Base-by-base conservation (phyloP, 805 yeast species). In the Candida germanica region DNA sequence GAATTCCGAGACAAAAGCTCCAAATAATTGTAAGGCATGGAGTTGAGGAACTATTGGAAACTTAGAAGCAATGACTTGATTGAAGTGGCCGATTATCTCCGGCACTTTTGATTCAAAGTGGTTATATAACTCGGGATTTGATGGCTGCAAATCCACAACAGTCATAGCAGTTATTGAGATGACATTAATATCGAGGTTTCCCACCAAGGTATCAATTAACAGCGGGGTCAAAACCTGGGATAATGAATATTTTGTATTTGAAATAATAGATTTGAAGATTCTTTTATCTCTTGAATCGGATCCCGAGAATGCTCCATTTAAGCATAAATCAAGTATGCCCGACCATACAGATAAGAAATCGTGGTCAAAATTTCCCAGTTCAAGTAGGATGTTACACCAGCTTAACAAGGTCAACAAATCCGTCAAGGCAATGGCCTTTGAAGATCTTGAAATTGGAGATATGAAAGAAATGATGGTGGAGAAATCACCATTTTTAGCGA, bases 321-420 rank as follows among this genome's bases (percentile, higher is more conserved):
- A 35, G 14, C 40, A 31, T 17, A n/a, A 21, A 4, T 16, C 36
- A 21, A 36, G 27, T 21, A 36, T n/a, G 7, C 21, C 17, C 14
- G 12, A 16, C 34, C 33, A 31, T 3, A 22, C 15, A 12, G 20
- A 10, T 3, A 23, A 11, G 26, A 36, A 31, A 22, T 29, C 20
- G 11, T 19, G 11, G 23, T 29, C 16, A 7, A 3, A 12, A 2
- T 27, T 12, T 16, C 31, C 24, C n/a, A 17, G 11, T 27, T 31
- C 36, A 8, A 27, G 28, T 12, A 36, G 19, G 9, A 36, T 25
- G 26, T 31, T 35, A 17, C 33, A 35, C 88, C 89, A 83, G 12
- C 68, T 66, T 26, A 83, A 59, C 17, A 83, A 56, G 19, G 80
- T 70, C 44, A 79, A 53, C 41, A 79, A 62, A 54, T 79, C 86